A percentile compares a stretch with the other conserved stretches of the same genome.
These are phyloP conservation scores for Purpureocillium lavendulum DNA, from an alignment of 2,329 filamentous ascomycete species.

Conservation along the genomic window DNA sequence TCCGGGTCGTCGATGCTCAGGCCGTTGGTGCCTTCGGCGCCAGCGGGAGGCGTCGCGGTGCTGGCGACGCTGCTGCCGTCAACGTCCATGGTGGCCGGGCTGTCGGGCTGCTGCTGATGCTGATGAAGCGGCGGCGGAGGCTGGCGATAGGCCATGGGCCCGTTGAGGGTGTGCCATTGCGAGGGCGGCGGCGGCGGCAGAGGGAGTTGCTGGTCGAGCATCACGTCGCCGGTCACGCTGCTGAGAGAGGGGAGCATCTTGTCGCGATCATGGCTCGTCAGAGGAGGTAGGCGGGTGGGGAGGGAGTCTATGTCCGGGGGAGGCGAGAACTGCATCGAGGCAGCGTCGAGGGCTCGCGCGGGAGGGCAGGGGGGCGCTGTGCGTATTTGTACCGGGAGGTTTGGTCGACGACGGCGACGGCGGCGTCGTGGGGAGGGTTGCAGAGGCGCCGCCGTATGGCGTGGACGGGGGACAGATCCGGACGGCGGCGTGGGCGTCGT, in stretches of 20 bases:
- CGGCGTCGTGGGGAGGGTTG: too few relatives aligned
- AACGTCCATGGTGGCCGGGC: conserved; percentile 39
- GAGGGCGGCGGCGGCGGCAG: conserved; percentile 13
- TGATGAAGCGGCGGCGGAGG: conserved; percentile 11
- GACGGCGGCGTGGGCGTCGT: too few relatives aligned
- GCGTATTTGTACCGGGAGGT: too few relatives aligned
- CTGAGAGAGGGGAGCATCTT: conserved; percentile 27
- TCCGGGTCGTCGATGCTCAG: conserved; percentile 57
- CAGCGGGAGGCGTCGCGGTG: conserved; percentile 34
- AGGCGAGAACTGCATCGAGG: conserved; percentile 15
- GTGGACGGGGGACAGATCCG: conserved; percentile 14
- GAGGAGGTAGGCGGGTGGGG: conserved; percentile 15
- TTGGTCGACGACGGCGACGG: too few relatives aligned
- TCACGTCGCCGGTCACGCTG: conserved; percentile 19
- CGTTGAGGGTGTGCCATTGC: conserved; percentile 42
- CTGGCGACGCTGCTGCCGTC: conserved; percentile 33
- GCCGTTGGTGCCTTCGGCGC: conserved; percentile 37
- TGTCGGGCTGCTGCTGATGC: conserved; percentile 29
- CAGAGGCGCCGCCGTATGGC: conserved; percentile 1
- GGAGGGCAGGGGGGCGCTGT: too few relatives aligned
- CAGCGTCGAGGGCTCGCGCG: conserved; percentile 1
- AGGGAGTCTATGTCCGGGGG: conserved; percentile 16
- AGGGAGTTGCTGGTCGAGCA: conserved; percentile 6
- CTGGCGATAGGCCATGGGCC: conserved; percentile 34
- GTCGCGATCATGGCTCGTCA: conserved; percentile 17